Evolutionary conservation across 805 yeast species (phyloP).

Genomic region (Metschnikowia reukaufii): DNA sequence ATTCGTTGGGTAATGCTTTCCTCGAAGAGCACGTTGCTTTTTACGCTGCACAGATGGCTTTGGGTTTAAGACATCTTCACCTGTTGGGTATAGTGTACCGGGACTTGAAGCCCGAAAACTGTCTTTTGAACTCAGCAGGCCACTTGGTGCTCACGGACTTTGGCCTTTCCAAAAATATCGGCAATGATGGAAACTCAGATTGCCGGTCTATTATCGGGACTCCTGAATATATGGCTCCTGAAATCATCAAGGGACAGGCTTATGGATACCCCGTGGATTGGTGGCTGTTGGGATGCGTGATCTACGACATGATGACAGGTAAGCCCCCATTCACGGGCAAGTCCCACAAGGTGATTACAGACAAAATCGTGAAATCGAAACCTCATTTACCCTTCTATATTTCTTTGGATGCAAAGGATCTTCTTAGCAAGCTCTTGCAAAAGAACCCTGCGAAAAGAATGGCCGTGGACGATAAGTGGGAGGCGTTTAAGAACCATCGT

Average conservation of each 20-base stretch:
- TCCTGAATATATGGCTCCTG: constrained; percentile 86
- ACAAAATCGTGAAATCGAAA: constrained; percentile 37
- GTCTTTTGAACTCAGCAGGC: constrained; percentile 73
- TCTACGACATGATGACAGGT: constrained; percentile 44
- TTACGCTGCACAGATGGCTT: constrained; percentile 77
- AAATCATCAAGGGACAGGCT: constrained; percentile 46
- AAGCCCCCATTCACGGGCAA: constrained; percentile 47
- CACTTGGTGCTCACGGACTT: constrained; percentile 84
- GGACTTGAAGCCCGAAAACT: constrained; percentile 88
- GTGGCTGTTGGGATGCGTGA: constrained; percentile 49
- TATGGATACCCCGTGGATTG: constrained; percentile 53
- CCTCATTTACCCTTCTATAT: constrained; percentile 42
- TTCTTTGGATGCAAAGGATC: constrained; percentile 43
- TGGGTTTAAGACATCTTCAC: constrained; percentile 76
- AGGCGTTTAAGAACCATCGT: constrained; percentile 33
- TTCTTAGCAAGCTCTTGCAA: constrained; percentile 38
- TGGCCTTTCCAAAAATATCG: constrained; percentile 59
- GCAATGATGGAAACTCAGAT: constrained; percentile 45
- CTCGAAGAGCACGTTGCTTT: constrained; percentile 69
- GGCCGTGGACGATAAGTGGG: constrained; percentile 37
- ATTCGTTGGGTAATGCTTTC: constrained; percentile 42
- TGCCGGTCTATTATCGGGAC: constrained; percentile 51
- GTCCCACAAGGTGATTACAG: constrained; percentile 39
- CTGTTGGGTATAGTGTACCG: constrained; percentile 80
- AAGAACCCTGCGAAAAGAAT: constrained; percentile 38